Conservation (phyloP, 148 eudicot genomes). For the Heliosperma pusillum region DNA sequence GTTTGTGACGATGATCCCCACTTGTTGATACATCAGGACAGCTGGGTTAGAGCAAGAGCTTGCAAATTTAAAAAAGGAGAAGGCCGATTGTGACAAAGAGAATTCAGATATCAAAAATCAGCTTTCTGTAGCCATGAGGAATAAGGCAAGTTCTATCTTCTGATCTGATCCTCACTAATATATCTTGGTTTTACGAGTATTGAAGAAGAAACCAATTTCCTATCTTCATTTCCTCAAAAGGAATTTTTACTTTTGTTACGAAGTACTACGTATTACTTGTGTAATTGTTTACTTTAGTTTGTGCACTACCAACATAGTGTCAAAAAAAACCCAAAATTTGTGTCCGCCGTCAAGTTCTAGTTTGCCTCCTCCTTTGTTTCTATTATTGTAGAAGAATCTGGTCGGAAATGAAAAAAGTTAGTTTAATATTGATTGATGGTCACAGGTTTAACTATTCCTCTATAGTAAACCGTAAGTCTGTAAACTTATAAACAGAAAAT, state of each 20-base stretch:
- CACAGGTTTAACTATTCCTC: no score
- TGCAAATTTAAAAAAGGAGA: conserved; percentile 63
- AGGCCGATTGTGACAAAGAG: conserved; percentile 61
- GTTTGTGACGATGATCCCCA: conserved; percentile 10
- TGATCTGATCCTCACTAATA: neutral
- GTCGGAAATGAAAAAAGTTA: no score
- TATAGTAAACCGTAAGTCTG: no score
- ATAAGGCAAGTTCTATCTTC: conserved; percentile 49
- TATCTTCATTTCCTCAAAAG: neutral
- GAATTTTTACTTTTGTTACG: neutral
- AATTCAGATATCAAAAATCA: conserved; percentile 73
- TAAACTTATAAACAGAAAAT: no score
- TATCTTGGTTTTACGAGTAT: neutral
- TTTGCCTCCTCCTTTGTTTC: neutral
- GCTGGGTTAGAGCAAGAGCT: conserved; percentile 95
- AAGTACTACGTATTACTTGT: no score
- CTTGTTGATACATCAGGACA: conserved; percentile 58
- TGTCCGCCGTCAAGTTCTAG: neutral
- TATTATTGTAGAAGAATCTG: no score
- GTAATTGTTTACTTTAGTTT: neutral
- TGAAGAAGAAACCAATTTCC: neutral
- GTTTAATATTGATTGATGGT: no score
- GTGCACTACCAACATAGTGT: neutral
- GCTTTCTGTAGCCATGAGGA: conserved; percentile 80
- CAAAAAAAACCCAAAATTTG: neutral